Evolutionary conservation across 176 grass and related monocot genomes (phyloP), one percentile per base, ranked within the genome.

Genomic region (Avena eriantha): DNA sequence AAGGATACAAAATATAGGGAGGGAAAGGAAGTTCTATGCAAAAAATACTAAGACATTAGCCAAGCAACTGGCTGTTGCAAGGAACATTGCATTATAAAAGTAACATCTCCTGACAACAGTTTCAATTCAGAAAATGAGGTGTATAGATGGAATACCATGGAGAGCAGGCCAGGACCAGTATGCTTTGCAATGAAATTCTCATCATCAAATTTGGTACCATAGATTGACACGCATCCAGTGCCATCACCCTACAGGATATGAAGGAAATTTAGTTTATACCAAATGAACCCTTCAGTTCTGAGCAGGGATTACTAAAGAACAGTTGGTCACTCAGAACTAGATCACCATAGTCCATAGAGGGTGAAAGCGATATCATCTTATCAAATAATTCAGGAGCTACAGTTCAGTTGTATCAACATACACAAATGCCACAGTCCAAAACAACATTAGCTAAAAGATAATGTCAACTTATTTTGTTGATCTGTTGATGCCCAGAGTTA

Each of bases 131-230:
- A 41, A 69, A 84, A 36, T 7, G 2, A 51, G 29, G 31, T 61
- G 50, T 9, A 61, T 26, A 84, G 31, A 41, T 7, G 51, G 1
- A 65, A 77, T 94, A 98, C 97, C 97, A 96, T 85, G 71, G 97
- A 98, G 65, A 98, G 92, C 53, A 98, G 86, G 50, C 94, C 94
- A 88, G 97, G 89, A 4, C 97, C 94, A 21, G 94, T 98, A 90
- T 98, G 97, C 85, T 96, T 98, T 64, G 97, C 97, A 23, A 75
- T 92, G 77, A 98, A 98, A 88, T 98, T 98, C 85, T 98, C 97
- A 87, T 98, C 97, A 78, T 98, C 97, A 87, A 98, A 98, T 85
- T 96, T 94, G 80, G 90, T 96, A 35, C 97, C 92, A 11, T 98
- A 94, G 35, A 98, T 98, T 79, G 94, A 93, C 36, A 69, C 81